Evolutionary conservation across 164 flowering plant genomes (phyloP).

Genomic region (Liquidambar formosana): DNA sequence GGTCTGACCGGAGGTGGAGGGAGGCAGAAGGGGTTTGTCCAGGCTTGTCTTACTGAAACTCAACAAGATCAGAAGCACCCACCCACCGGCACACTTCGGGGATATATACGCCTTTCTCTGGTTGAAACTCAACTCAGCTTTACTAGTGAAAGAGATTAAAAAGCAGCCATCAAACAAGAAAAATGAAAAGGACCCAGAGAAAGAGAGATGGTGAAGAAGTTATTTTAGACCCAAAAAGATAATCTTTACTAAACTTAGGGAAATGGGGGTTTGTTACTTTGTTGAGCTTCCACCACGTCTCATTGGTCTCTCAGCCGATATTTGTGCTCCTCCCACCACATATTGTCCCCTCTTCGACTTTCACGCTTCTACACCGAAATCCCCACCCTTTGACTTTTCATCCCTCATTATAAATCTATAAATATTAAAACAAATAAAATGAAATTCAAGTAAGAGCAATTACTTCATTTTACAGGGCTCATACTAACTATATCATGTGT

Average conservation of each 20-base stretch:
- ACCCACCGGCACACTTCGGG: not conserved
- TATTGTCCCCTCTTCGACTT: constrained; percentile 7
- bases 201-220: not conserved
- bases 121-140: not conserved
- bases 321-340: constrained; percentile 38
- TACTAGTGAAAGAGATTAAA: not conserved
- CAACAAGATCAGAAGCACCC: not conserved
- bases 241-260: not conserved
- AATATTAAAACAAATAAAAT: no score
- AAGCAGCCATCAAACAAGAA: not conserved
- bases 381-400: not conserved
- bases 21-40: not conserved
- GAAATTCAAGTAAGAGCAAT: no score
- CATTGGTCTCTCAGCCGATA: constrained; percentile 6
- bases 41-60: not conserved
- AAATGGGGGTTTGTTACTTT: not conserved
- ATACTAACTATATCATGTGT: no score
- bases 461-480: no score
- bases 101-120: not conserved
- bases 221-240: not conserved
- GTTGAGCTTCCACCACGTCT: not conserved
- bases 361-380: no score
- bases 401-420: not conserved
- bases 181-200: not conserved
- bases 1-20: not conserved